phyloP scores from a whole-genome alignment of 2,329 filamentous ascomycete genomes.

The Ophiobolus disseminans region DNA sequence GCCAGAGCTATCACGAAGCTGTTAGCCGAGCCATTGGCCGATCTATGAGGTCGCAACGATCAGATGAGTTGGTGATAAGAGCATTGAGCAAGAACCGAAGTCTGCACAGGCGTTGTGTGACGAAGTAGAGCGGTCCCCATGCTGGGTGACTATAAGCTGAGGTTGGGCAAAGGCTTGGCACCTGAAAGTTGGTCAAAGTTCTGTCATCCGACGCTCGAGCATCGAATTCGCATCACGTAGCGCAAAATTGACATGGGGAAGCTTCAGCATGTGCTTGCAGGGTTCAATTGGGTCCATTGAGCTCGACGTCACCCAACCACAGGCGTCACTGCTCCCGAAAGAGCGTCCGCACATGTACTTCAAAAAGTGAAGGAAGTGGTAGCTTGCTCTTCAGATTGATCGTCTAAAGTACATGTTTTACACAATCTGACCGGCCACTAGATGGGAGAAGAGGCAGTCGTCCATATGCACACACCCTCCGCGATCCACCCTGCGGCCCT shows the following conservation, averaged over 20 bases:
- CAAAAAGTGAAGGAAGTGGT: conserved; percentile 43
- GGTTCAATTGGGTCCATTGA: conserved; percentile 41
- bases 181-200: conserved; percentile 29
- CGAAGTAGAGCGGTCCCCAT: neutral
- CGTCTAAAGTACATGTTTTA: conserved; percentile 54
- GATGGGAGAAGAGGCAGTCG: conserved; percentile 47
- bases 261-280: conserved; percentile 23
- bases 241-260: conserved; percentile 19
- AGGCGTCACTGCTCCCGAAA: conserved; percentile 34
- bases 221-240: conserved; percentile 29
- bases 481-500: conserved; percentile 46
- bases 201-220: conserved; percentile 26
- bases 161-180: conserved; percentile 44
- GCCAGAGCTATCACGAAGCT: conserved; percentile 7
- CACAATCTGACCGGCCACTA: conserved; percentile 53
- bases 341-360: conserved; percentile 31
- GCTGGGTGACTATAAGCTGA: conserved; percentile 20
- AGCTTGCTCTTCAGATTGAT: conserved; percentile 52
- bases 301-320: conserved; percentile 25
- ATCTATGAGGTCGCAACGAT: neutral
- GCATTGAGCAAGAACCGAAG: conserved; percentile 6
- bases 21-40: conserved; percentile 1
- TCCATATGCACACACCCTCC: conserved; percentile 51
- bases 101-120: conserved; percentile 10
- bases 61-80: neutral